phyloP scores from a whole-genome alignment of 306 rosid species.

The Cotoneaster glaucophyllus region DNA sequence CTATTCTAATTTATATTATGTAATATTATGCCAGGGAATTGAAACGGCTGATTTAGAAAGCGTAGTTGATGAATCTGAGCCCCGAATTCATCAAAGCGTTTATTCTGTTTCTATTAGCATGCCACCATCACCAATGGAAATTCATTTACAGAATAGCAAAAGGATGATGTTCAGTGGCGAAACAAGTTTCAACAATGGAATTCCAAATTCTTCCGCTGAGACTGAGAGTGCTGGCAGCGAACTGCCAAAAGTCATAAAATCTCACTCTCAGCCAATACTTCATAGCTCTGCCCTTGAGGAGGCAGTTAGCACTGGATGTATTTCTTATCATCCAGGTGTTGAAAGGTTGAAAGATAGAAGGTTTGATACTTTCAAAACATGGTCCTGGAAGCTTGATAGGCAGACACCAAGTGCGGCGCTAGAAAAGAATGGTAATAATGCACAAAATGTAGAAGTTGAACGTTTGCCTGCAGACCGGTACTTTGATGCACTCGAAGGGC shows the following conservation, averaged over 20 bases:
- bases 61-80: conserved; percentile 17
- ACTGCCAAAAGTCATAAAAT: conserved; percentile 30
- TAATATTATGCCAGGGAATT: conserved; percentile 34
- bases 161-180: conserved; percentile 39
- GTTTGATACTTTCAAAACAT: conserved; percentile 76
- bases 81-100: conserved; percentile 40
- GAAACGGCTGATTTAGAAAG: conserved; percentile 18
- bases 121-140: conserved; percentile 50
- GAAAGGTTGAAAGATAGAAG: conserved; percentile 43
- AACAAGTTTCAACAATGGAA: conserved; percentile 13
- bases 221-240: neutral
- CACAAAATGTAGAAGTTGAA: conserved; percentile 24
- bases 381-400: conserved; percentile 68
- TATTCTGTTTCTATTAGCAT: conserved; percentile 66
- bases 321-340: conserved; percentile 26
- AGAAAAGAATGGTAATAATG: conserved; percentile 15
- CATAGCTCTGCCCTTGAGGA: conserved; percentile 15
- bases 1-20: neutral
- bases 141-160: conserved; percentile 18
- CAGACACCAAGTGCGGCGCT: conserved; percentile 25
- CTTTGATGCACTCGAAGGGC: conserved; percentile 42
- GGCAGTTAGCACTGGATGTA: neutral
- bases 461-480: conserved; percentile 59
- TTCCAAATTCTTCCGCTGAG: conserved; percentile 9
- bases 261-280: conserved; percentile 71